Evolutionary conservation across 805 yeast genomes (phyloP).

Genomic region (Kodamaea lidongshanica): DNA sequence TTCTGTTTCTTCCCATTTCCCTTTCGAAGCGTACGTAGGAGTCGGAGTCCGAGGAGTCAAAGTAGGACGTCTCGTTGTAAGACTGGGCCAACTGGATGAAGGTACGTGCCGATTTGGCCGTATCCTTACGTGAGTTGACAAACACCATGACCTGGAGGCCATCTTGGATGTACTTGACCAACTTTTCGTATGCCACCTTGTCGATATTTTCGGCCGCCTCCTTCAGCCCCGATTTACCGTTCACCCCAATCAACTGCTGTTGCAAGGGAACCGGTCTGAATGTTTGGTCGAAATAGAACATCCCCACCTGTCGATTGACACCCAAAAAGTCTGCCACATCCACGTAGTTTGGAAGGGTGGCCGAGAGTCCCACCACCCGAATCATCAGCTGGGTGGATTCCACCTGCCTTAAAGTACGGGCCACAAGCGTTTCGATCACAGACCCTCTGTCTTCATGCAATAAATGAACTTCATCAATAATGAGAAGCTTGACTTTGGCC

Average conservation of each 20-base stretch:
- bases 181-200: constrained; percentile 66
- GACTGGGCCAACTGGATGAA: constrained; percentile 64
- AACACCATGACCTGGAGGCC: constrained; percentile 95
- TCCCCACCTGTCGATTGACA: constrained; percentile 82
- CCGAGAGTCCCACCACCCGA: constrained; percentile 88
- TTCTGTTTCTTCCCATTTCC: constrained; percentile 68
- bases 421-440: constrained; percentile 90
- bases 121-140: constrained; percentile 93
- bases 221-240: constrained; percentile 76
- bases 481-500: constrained; percentile 74
- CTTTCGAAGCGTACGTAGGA: constrained; percentile 41
- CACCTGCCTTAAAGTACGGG: constrained; percentile 90
- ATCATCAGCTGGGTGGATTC: constrained; percentile 93
- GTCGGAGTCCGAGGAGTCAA: constrained; percentile 49
- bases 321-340: constrained; percentile 95
- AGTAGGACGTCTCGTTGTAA: constrained; percentile 48
- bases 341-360: constrained; percentile 83
- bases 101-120: constrained; percentile 72
- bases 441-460: constrained; percentile 98
- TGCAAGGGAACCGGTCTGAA: constrained; percentile 92
- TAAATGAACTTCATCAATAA: constrained; percentile 94
- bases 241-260: constrained; percentile 81
- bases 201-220: constrained; percentile 72
- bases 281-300: constrained; percentile 90
- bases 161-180: constrained; percentile 54